Conservation (phyloP, 176 grass and related monocot genomes). For the Oryza glumipatula region DNA sequence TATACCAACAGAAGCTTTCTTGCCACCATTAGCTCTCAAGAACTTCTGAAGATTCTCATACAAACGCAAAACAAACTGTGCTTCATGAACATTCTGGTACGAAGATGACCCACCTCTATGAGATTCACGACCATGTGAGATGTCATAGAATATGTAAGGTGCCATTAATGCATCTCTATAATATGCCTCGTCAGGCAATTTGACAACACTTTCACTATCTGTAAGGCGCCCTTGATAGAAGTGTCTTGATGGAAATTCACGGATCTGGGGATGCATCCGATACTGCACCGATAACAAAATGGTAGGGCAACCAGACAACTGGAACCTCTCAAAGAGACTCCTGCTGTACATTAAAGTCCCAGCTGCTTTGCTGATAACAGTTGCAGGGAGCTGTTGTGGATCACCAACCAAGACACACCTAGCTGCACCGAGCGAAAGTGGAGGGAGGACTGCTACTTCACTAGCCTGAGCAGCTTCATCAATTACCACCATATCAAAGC, state of each 20-base stretch:
- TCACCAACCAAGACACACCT: slow-evolving; percentile 98
- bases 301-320: slow-evolving; percentile 93
- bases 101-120: slow-evolving; percentile 93
- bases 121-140: slow-evolving; percentile 91
- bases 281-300: slow-evolving; percentile 97
- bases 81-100: slow-evolving; percentile 95
- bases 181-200: slow-evolving; percentile 78
- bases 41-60: slow-evolving; percentile 89
- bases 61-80: slow-evolving; percentile 76
- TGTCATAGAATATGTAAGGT: slow-evolving; percentile 92
- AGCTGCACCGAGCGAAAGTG: slow-evolving; percentile 90
- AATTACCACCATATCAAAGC: slow-evolving; percentile 99
- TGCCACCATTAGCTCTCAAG: slow-evolving; percentile 78
- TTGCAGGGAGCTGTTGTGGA: slow-evolving; percentile 98
- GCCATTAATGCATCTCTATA: slow-evolving; percentile 78
- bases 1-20: slow-evolving; percentile 96
- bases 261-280: slow-evolving; percentile 98
- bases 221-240: slow-evolving; percentile 93
- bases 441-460: slow-evolving; percentile 92
- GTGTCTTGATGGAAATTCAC: slow-evolving; percentile 96
- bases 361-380: slow-evolving; percentile 99
- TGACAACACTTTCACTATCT: slow-evolving; percentile 86
- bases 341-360: slow-evolving; percentile 95
- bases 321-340: slow-evolving; percentile 99
- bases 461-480: slow-evolving; percentile 99